Percentiles rank a stretch among this genome's conserved stretches.
phyloP scores from a whole-genome alignment of 345 rosid species.

The Pugionium cornutum region DNA sequence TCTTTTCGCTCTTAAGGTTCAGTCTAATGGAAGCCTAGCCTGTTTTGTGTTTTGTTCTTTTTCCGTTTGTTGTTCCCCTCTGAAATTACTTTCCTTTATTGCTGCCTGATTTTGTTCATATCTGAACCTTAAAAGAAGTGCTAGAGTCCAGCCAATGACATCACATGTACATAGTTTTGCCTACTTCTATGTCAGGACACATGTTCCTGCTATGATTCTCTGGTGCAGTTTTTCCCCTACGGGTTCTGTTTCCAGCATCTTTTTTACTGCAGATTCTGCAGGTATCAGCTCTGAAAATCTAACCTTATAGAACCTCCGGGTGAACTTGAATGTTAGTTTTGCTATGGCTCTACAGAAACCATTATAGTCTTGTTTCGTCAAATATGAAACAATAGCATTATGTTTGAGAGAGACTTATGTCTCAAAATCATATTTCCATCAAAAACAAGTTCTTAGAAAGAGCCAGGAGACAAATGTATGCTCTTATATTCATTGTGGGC shows the following conservation, averaged over 20 bases:
- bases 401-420: neutral
- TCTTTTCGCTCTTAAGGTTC: constrained; percentile 17
- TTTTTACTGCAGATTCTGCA: constrained; percentile 6
- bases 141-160: neutral
- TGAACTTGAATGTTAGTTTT: constrained; percentile 5
- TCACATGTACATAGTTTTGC: constrained; percentile 2
- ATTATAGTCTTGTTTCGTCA: constrained; percentile 2
- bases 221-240: constrained; percentile 1
- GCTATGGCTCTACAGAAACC: neutral
- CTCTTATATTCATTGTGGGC: constrained; percentile 26
- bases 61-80: constrained; percentile 11
- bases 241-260: constrained; percentile 2
- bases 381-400: constrained; percentile 1
- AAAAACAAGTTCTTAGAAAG: constrained; percentile 19
- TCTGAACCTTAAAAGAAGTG: neutral
- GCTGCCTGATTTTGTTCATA: constrained; percentile 16
- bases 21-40: constrained; percentile 28
- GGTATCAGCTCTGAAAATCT: constrained; percentile 13
- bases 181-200: constrained; percentile 9
- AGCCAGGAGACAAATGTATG: constrained; percentile 12
- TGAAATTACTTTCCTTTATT: constrained; percentile 10
- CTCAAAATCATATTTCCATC: constrained; percentile 16
- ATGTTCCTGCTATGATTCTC: constrained; percentile 17
- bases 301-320: neutral
- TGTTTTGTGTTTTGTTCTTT: constrained; percentile 24